Conservation (phyloP, 768 basidiomycete genomes). For the Exsudoporus frostii region DNA sequence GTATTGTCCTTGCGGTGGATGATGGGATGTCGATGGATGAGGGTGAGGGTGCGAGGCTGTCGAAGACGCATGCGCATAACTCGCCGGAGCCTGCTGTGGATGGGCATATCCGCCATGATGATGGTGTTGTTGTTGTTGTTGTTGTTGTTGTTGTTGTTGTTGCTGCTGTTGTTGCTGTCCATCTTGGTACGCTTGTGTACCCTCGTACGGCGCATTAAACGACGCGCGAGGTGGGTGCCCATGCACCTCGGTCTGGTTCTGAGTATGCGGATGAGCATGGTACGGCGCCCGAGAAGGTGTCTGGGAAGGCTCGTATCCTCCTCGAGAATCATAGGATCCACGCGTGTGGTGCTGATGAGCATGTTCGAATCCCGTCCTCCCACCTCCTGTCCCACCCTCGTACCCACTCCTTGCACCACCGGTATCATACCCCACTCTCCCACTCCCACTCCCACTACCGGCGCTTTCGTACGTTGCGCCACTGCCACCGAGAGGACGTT, state of each 20-base stretch:
- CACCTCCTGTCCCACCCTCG: constrained; percentile 10
- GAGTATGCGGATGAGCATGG: constrained; percentile 14
- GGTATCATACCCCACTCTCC: constrained; percentile 23
- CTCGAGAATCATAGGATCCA: constrained; percentile 25
- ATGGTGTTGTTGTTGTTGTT: constrained; percentile 12
- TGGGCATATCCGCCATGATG: constrained; percentile 21
- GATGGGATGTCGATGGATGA: constrained; percentile 20
- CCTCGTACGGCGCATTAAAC: constrained; percentile 25
- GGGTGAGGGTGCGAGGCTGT: constrained; percentile 22
- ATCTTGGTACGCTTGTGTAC: constrained; percentile 28
- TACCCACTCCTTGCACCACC: constrained; percentile 19
- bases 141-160: constrained; percentile 20
- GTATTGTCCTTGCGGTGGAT: constrained; percentile 25
- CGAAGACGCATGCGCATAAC: constrained; percentile 19
- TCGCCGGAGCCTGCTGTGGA: constrained; percentile 18
- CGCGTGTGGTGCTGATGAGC: constrained; percentile 27
- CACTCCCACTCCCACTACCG: constrained; percentile 7
- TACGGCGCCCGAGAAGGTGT: constrained; percentile 21
- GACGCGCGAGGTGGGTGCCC: constrained; percentile 15
- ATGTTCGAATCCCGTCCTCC: constrained; percentile 24
- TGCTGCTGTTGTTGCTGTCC: constrained; percentile 16
- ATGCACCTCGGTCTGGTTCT: constrained; percentile 20
- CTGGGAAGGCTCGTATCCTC: constrained; percentile 24
- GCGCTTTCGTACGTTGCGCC: constrained; percentile 17
- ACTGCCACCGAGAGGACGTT: constrained; percentile 12